phyloP scores from a whole-genome alignment of 129 eudicot genomes.

The Sambucus nigra region DNA sequence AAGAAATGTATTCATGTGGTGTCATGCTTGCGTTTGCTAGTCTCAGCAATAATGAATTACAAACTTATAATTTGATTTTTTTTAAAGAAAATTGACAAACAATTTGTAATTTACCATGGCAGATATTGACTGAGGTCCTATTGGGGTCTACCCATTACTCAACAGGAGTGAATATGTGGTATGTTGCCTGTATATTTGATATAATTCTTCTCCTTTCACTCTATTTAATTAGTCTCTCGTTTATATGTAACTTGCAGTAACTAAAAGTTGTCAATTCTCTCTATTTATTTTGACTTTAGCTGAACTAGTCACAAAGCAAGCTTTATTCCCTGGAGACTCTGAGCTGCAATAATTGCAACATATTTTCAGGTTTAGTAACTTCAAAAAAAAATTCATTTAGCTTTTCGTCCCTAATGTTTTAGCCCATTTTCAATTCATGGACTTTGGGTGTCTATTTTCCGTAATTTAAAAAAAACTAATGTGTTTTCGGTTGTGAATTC shows the following conservation, averaged over 20 bases:
- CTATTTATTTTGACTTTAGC: conserved; percentile 34
- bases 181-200: conserved; percentile 97
- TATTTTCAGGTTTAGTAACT: conserved; percentile 60
- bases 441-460: too few relatives aligned
- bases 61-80: too few relatives aligned
- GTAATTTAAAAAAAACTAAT: too few relatives aligned
- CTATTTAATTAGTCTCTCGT: too few relatives aligned
- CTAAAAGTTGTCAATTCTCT: not conserved
- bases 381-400: too few relatives aligned
- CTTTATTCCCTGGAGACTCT: conserved; percentile 81
- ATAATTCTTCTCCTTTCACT: conserved; percentile 1
- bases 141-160: conserved; percentile 96
- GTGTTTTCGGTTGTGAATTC: too few relatives aligned
- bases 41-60: too few relatives aligned
- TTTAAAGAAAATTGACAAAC: not conserved
- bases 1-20: too few relatives aligned
- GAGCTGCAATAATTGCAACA: conserved; percentile 90
- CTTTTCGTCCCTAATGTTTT: too few relatives aligned
- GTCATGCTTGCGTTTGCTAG: too few relatives aligned
- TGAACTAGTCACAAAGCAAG: conserved; percentile 69
- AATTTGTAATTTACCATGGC: conserved; percentile 12
- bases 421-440: too few relatives aligned
- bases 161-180: conserved; percentile 92
- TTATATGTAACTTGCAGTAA: not conserved
- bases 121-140: conserved; percentile 96